These are phyloP conservation scores for Bonia amplexicaulis DNA, from an alignment of 176 grass and related monocot genomes.

Conservation along the genomic window DNA sequence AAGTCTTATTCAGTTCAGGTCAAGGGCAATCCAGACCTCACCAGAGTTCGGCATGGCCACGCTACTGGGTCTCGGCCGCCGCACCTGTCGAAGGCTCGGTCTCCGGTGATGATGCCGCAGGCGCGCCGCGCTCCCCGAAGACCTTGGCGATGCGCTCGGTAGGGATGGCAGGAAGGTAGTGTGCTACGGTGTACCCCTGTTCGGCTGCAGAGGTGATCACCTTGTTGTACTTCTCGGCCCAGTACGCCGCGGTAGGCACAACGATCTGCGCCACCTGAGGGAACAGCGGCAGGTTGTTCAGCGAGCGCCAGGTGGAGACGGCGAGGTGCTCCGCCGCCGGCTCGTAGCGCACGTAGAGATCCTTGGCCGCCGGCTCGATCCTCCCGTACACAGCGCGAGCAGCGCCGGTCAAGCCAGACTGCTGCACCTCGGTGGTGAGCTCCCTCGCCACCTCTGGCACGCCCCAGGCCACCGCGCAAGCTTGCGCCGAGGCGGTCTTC, in stretches of 20 bases:
- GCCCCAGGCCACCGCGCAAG: constrained; percentile 24
- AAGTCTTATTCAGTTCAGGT: background rate
- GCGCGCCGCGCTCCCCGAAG: constrained; percentile 30
- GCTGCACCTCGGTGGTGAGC: constrained; percentile 39
- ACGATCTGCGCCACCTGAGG: constrained; percentile 58
- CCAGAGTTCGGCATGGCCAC: background rate
- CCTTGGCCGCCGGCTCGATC: constrained; percentile 41
- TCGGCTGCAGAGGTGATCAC: constrained; percentile 18
- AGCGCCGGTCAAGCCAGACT: constrained; percentile 35
- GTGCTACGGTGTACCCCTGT: constrained; percentile 19
- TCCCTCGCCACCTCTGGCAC: constrained; percentile 45
- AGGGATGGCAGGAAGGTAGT: constrained; percentile 58
- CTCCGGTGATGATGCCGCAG: background rate
- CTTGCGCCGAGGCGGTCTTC: constrained; percentile 35
- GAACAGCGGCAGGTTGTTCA: constrained; percentile 77
- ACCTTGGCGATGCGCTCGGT: constrained; percentile 68
- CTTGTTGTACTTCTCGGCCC: constrained; percentile 75
- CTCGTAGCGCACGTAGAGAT: constrained; percentile 59
- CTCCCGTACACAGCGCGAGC: constrained; percentile 21
- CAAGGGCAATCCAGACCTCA: background rate
- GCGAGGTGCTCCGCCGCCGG: constrained; percentile 68
- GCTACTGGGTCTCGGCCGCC: background rate
- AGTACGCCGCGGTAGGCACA: constrained; percentile 61
- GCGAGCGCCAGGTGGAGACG: constrained; percentile 61
- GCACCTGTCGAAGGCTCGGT: background rate